Conservation (phyloP, 345 rosid genomes). For the Combretum micranthum region DNA sequence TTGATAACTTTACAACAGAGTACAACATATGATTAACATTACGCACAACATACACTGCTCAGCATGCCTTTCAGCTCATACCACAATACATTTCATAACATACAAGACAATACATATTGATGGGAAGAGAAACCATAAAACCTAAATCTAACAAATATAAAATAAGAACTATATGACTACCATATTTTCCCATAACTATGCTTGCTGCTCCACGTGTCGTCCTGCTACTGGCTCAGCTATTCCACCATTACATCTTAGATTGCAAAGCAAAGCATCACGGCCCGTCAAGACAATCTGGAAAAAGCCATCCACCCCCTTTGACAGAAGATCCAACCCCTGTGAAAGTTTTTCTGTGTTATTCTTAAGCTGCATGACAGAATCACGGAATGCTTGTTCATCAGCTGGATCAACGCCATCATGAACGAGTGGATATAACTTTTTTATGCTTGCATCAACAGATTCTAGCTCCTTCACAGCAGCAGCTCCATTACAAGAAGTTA, state of each 20-base stretch:
- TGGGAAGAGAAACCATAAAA: conserved; percentile 7
- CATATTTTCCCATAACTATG: conserved; percentile 5
- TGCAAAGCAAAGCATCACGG: conserved; percentile 82
- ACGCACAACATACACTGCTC: too few relatives aligned
- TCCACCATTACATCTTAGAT: conserved; percentile 43
- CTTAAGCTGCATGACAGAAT: conserved; percentile 29
- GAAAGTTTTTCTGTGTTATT: conserved; percentile 46
- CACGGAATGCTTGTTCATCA: conserved; percentile 29
- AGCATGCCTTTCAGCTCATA: too few relatives aligned
- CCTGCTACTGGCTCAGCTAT: conserved; percentile 20
- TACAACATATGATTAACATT: too few relatives aligned
- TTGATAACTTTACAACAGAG: too few relatives aligned
- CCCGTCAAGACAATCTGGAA: conserved; percentile 69
- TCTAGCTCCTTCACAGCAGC: conserved; percentile 55
- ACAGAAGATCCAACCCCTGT: conserved; percentile 56
- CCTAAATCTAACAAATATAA: conserved; percentile 2
- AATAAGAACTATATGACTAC: conserved; percentile 17
- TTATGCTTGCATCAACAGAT: conserved; percentile 45
- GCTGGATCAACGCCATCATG: conserved; percentile 38
- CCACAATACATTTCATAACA: not conserved
- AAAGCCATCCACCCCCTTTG: conserved; percentile 66
- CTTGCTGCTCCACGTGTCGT: conserved; percentile 23
- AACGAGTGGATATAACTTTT: conserved; percentile 56
- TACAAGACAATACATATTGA: not conserved
- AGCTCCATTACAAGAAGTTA: conserved; percentile 27